Evolutionary conservation across 176 grass and related monocot genomes (phyloP).

Genomic region (Carex myosuroides): DNA sequence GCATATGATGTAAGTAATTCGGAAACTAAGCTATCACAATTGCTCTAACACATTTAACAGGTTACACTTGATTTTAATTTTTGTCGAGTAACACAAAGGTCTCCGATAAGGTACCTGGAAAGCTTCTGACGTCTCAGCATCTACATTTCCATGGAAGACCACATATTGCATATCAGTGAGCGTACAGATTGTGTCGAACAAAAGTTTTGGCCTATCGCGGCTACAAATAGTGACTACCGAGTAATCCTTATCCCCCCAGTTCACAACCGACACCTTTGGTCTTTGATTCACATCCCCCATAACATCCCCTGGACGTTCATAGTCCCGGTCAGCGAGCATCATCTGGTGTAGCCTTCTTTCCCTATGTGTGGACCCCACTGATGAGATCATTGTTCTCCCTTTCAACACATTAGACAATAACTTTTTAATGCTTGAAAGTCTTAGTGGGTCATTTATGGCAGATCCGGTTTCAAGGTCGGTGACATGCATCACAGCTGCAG

Average conservation of each 20-base stretch:
- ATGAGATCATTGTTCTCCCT: conserved; percentile 49
- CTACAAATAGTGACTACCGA: conserved; percentile 83
- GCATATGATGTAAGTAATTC: not conserved
- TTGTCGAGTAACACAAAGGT: not conserved
- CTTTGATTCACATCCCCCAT: conserved; percentile 16
- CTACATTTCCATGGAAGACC: conserved; percentile 87
- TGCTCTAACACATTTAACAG: not conserved
- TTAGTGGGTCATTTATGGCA: conserved; percentile 43
- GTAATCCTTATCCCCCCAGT: conserved; percentile 82
- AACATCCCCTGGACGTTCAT: conserved; percentile 43
- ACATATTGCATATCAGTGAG: conserved; percentile 97
- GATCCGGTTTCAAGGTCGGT: conserved; percentile 44
- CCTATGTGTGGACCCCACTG: conserved; percentile 44
- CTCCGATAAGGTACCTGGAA: conserved; percentile 52
- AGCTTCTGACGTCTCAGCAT: conserved; percentile 60
- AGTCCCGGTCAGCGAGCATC: conserved; percentile 86
- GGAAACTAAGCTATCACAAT: not conserved
- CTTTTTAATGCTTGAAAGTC: conserved; percentile 54
- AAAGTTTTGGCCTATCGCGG: conserved; percentile 80
- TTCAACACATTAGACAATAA: conserved; percentile 72
- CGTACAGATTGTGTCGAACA: conserved; percentile 87
- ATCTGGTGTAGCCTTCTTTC: conserved; percentile 89
- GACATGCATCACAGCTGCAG: conserved; percentile 76
- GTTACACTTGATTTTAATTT: not conserved
- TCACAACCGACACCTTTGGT: conserved; percentile 56